Percentiles rank a stretch among this genome's conserved stretches.
phyloP scores from a whole-genome alignment of 208 protist genomes.

The Ichthyophonus hoferi region DNA sequence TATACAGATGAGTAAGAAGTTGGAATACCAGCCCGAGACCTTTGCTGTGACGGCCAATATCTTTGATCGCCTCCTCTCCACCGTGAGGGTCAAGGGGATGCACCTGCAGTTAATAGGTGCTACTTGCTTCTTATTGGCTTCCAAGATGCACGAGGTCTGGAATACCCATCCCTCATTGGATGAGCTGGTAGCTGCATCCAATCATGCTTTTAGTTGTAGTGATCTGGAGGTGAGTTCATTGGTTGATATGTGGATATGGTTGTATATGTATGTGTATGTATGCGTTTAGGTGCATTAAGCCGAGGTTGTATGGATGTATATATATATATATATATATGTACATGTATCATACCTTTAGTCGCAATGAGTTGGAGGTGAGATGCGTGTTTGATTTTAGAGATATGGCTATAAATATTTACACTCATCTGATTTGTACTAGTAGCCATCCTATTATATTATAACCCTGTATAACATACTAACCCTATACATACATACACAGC shows the following conservation, averaged over 20 bases:
- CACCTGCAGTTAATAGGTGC: slow-evolving; percentile 42
- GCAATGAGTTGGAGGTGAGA: too few relatives aligned
- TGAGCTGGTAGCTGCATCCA: slow-evolving; percentile 3
- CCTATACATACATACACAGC: background rate
- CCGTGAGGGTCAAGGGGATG: background rate
- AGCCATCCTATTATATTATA: too few relatives aligned
- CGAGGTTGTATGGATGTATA: background rate
- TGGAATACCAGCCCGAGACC: slow-evolving; percentile 32
- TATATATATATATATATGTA: background rate
- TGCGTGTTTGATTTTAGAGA: too few relatives aligned
- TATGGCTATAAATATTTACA: too few relatives aligned
- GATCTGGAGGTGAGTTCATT: slow-evolving; percentile 15
- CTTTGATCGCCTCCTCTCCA: slow-evolving; percentile 36
- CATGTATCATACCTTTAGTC: background rate
- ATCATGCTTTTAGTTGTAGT: slow-evolving; percentile 17
- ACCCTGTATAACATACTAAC: background rate
- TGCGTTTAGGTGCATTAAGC: background rate
- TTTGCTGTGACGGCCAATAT: slow-evolving; percentile 30
- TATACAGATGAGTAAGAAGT: slow-evolving; percentile 14
- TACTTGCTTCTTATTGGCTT: slow-evolving; percentile 26
- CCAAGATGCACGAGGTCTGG: slow-evolving; percentile 39
- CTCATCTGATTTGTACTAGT: too few relatives aligned
- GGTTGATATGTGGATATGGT: too few relatives aligned
- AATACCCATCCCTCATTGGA: slow-evolving; percentile 27
- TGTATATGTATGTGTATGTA: background rate